Base-by-base conservation (phyloP, 139 green algal species). In the Chlorella sp. region DNA sequence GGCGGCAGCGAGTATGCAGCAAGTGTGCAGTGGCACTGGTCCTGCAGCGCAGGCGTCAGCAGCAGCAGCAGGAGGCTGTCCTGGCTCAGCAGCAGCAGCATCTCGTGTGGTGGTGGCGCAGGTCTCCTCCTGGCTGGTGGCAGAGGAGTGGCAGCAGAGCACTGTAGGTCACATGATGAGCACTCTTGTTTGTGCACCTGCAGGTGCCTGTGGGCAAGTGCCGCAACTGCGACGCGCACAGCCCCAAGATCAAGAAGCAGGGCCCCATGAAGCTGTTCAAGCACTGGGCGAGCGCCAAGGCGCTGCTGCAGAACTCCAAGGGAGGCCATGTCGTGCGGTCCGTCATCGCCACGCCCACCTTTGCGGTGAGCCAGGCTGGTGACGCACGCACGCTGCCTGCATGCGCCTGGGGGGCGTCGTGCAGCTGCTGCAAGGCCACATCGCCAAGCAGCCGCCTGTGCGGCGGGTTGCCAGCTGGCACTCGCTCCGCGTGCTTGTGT, bases 151-250 rank as follows among this genome's bases (percentile, higher is more conserved):
- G n/a, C n/a, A n/a, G n/a, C n/a, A n/a, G n/a, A n/a, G n/a, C n/a
- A n/a, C n/a, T n/a, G n/a, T n/a, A n/a, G n/a, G n/a, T n/a, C n/a
- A n/a, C n/a, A n/a, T n/a, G n/a, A n/a, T n/a, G n/a, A n/a, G n/a
- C n/a, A n/a, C n/a, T n/a, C n/a, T n/a, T n/a, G n/a, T n/a, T n/a
- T n/a, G n/a, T n/a, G n/a, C n/a, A n/a, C 17, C 62, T 50, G 36
- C 66, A 71, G 66, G 29, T 93, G 69, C 82, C 82, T 23, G 72
- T 67, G 5, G 76, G 63, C 27, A 86, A 84, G 36, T 99, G 95
- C 82, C 77, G 77, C 31, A 97, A 97, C 87, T 99, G 95, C 79
- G 65, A 65, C 42, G 65, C 71, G 6, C 32, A 65, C 72, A 84
- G 77, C 67, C 85, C 81, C 30, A 64, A 29, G 22, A 77, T 88